phyloP scores from a whole-genome alignment of 345 rosid genomes.

The Ailanthus altissimus region DNA sequence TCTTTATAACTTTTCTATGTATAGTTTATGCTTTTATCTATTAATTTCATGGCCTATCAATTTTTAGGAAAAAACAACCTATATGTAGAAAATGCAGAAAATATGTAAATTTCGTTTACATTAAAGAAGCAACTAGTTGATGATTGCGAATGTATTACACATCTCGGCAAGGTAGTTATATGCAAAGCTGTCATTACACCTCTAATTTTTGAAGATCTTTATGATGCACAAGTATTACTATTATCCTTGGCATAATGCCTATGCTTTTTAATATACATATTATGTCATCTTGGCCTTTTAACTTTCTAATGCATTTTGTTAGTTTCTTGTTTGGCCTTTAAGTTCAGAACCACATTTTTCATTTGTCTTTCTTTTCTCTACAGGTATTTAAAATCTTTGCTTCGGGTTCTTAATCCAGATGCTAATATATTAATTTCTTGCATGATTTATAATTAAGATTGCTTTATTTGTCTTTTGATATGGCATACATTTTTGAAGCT shows the following conservation, averaged over 20 bases:
- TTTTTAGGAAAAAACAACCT: constrained; percentile 61
- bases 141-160: constrained; percentile 77
- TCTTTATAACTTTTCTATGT: neutral
- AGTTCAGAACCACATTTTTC: too few relatives aligned
- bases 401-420: too few relatives aligned
- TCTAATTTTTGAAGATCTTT: neutral
- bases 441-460: too few relatives aligned
- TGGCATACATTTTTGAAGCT: too few relatives aligned
- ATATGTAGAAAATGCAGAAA: constrained; percentile 53
- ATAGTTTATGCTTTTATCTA: neutral
- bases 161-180: constrained; percentile 68
- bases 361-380: too few relatives aligned
- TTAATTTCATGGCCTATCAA: constrained; percentile 20
- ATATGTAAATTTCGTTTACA: constrained; percentile 59
- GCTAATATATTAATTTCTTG: too few relatives aligned
- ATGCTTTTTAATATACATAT: too few relatives aligned
- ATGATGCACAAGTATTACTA: neutral
- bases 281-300: too few relatives aligned
- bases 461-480: too few relatives aligned
- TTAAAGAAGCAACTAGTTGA: constrained; percentile 81
- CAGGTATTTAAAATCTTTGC: too few relatives aligned
- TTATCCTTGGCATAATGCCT: neutral
- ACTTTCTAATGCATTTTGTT: too few relatives aligned
- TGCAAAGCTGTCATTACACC: constrained; percentile 7
- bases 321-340: too few relatives aligned